Percentiles rank a stretch among this genome's conserved stretches.
Evolutionary conservation across 2,329 filamentous ascomycete species (phyloP).

Genomic region (Alternaria consortialis): DNA sequence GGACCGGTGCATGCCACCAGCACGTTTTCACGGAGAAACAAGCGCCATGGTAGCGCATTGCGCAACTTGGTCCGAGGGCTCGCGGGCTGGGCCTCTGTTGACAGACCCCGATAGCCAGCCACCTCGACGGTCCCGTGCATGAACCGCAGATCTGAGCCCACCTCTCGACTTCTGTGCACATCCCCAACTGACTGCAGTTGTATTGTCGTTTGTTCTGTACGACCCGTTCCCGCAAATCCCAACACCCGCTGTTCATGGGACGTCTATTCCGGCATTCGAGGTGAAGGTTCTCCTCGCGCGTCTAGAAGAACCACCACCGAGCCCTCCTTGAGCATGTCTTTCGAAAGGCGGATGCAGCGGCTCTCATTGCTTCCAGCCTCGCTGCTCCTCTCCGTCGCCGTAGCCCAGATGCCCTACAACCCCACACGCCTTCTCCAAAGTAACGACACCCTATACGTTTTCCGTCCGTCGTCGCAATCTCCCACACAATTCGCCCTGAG

Average conservation of each 20-base stretch:
- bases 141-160: conserved; percentile 44
- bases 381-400: not conserved
- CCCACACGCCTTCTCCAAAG: conserved; percentile 75
- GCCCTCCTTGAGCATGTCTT: conserved; percentile 7
- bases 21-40: conserved; percentile 22
- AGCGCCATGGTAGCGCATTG: conserved; percentile 25
- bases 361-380: not conserved
- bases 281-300: conserved; percentile 33
- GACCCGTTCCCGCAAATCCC: not conserved
- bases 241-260: conserved; percentile 29
- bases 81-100: conserved; percentile 45
- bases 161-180: conserved; percentile 20
- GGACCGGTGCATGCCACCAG: conserved; percentile 11
- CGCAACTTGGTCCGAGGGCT: conserved; percentile 29
- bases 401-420: conserved; percentile 74
- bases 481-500: conserved; percentile 64
- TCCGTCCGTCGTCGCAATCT: conserved; percentile 63
- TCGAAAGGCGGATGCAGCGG: conserved; percentile 5
- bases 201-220: conserved; percentile 15
- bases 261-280: conserved; percentile 22
- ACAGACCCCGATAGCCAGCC: conserved; percentile 43
- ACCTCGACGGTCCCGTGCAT: conserved; percentile 40
- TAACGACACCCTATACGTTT: conserved; percentile 72
- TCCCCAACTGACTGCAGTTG: conserved; percentile 4
- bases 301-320: conserved; percentile 11